Conservation (phyloP, 768 basidiomycete genomes). For the Hericium alpestre region DNA sequence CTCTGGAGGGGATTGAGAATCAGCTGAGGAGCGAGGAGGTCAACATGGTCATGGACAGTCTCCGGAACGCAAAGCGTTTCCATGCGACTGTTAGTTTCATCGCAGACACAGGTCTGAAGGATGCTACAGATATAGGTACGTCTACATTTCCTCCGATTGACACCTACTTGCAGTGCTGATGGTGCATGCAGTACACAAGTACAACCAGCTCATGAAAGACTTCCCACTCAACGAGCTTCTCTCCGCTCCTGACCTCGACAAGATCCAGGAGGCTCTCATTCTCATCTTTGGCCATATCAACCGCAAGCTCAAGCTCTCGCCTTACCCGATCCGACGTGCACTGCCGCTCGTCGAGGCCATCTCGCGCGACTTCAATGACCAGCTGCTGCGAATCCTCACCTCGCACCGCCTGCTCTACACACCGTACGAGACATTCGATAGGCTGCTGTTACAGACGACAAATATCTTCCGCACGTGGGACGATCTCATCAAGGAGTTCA, state of each 20-base stretch:
- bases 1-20: conserved; percentile 84
- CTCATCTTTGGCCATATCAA: conserved; percentile 91
- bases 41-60: conserved; percentile 83
- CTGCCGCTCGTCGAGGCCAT: conserved; percentile 97
- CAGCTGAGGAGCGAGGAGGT: conserved; percentile 91
- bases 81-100: conserved; percentile 96
- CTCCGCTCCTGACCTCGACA: conserved; percentile 91
- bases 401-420: conserved; percentile 88
- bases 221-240: conserved; percentile 95
- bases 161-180: neutral
- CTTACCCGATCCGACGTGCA: conserved; percentile 92
- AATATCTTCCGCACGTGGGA: conserved; percentile 57
- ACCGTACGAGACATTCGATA: conserved; percentile 90
- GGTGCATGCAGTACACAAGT: conserved; percentile 70
- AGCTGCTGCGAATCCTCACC: conserved; percentile 81
- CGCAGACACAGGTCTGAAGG: conserved; percentile 92
- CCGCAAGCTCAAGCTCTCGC: conserved; percentile 90
- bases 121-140: conserved; percentile 80
- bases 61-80: conserved; percentile 93
- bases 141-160: conserved; percentile 1
- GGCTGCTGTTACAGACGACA: conserved; percentile 63
- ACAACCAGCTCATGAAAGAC: conserved; percentile 98
- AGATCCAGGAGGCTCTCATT: conserved; percentile 80
- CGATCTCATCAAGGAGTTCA: conserved; percentile 56
- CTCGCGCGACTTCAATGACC: conserved; percentile 94